Conservation (phyloP, 208 protist species). For the Acanthamoeba healyi region DNA sequence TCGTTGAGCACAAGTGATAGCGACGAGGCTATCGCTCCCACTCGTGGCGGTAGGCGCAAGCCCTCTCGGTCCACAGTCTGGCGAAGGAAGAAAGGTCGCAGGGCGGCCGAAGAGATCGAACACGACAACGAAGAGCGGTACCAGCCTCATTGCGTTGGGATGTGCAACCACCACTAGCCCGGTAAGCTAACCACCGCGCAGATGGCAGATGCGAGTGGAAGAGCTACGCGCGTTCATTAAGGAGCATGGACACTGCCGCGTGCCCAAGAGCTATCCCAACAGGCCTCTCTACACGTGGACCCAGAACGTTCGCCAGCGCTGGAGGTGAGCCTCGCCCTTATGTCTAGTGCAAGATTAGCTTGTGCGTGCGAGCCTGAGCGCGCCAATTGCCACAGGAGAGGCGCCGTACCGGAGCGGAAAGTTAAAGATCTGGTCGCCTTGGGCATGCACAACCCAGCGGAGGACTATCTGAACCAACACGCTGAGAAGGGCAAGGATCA, state of each 20-base stretch:
- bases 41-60: not conserved
- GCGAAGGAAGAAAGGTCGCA: not conserved
- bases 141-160: too few species aligned
- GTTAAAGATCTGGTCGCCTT: not conserved
- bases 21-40: not conserved
- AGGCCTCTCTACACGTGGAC: constrained; percentile 1
- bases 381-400: not conserved
- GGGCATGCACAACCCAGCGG: not conserved
- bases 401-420: not conserved
- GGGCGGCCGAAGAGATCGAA: not conserved
- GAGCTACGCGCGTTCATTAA: not conserved
- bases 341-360: too few species aligned
- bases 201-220: not conserved
- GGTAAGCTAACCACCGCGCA: too few species aligned
- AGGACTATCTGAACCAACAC: not conserved
- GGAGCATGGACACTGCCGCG: constrained; percentile 2
- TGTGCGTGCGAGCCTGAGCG: too few species aligned
- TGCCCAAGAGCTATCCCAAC: constrained; percentile 7
- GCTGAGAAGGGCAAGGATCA: not conserved
- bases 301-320: not conserved
- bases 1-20: not conserved
- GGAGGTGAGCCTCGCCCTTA: not conserved
- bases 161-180: too few species aligned
- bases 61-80: not conserved
- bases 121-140: not conserved